Evolutionary conservation across 1,284 basidiomycete species (phyloP), one percentile per base, ranked within the genome.

Genomic region (Ganoderma leucocontextum): DNA sequence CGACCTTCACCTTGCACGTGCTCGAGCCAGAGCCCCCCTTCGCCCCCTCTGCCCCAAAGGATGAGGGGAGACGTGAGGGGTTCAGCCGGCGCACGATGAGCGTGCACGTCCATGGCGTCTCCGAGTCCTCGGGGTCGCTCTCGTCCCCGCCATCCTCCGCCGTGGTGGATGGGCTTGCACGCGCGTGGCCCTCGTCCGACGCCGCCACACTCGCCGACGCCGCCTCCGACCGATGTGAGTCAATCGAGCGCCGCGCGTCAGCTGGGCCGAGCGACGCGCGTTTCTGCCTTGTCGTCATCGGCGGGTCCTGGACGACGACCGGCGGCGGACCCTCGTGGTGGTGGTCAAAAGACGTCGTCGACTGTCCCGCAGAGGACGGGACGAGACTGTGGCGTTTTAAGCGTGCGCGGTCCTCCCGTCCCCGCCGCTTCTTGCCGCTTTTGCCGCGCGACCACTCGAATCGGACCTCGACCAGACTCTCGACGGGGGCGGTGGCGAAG

Each of bases 81-180:
- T 70, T 41, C 36, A 77, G 72, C 38, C 78, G 74, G 19, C 79
- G 84, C 41, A 91, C 81, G 72, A 89, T 86, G 72, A 94, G 82
- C 29, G 87, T 89, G 78, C 97, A 99, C 53, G 91, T 89, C 97
- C 97, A 99, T 0, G 96, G 95, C 36, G 95, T 96, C 80, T 98
- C 97, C 58, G 92, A 95, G 79, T 99, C 97, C 79, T 99, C 97
- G 0, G 96, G 95, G 75, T 98, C 96, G 69, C 92, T 94, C 62
- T 95, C 91, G 22, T 90, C 87, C 1, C 83, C 90, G 7, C 83
- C 84, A 15, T 80, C 81, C 63, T 75, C 41, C 72, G 62, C 74
- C 17, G 67, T 78, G 5, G 38, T 41, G 22, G 63, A 63, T 62
- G 60, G 67, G 53, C 68, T 75, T 25, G 55, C 69, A 2, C 44